A percentile compares a stretch with the other conserved stretches of the same genome.
Conservation (phyloP, 345 rosid species). For the Moricandia moricandioides region DNA sequence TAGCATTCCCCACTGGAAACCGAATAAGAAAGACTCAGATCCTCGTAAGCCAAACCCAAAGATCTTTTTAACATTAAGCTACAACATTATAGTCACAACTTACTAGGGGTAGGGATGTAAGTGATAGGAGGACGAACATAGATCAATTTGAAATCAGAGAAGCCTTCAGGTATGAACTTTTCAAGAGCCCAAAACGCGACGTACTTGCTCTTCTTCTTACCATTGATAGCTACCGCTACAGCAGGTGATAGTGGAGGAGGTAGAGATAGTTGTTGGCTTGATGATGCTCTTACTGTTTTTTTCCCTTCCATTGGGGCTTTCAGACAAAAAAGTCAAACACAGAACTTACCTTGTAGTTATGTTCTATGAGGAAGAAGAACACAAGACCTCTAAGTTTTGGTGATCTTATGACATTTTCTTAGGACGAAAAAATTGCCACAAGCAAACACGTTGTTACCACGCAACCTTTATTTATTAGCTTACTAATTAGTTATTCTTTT, state of each 20-base stretch:
- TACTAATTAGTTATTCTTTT: constrained; percentile 1
- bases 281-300: constrained; percentile 11
- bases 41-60: neutral
- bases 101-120: constrained; percentile 84
- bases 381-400: constrained; percentile 5
- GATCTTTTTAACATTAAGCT: neutral
- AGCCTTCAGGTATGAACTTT: constrained; percentile 55
- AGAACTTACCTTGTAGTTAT: neutral
- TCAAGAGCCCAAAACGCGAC: constrained; percentile 55
- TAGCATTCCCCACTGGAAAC: constrained; percentile 63
- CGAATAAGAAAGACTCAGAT: neutral
- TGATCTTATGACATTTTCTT: constrained; percentile 26
- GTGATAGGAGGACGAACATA: constrained; percentile 64
- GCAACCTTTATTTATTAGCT: constrained; percentile 21
- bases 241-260: constrained; percentile 40
- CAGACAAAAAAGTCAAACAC: neutral
- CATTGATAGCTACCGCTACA: constrained; percentile 70
- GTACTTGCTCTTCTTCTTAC: constrained; percentile 57
- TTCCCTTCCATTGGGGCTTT: constrained; percentile 21
- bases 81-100: constrained; percentile 26
- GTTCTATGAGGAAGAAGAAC: neutral
- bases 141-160: constrained; percentile 58
- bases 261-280: constrained; percentile 31
- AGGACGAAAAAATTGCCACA: constrained; percentile 8
- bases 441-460: constrained; percentile 40